Evolutionary conservation across 345 rosid genomes (phyloP).

Genomic region (Anastatica hierochuntica): DNA sequence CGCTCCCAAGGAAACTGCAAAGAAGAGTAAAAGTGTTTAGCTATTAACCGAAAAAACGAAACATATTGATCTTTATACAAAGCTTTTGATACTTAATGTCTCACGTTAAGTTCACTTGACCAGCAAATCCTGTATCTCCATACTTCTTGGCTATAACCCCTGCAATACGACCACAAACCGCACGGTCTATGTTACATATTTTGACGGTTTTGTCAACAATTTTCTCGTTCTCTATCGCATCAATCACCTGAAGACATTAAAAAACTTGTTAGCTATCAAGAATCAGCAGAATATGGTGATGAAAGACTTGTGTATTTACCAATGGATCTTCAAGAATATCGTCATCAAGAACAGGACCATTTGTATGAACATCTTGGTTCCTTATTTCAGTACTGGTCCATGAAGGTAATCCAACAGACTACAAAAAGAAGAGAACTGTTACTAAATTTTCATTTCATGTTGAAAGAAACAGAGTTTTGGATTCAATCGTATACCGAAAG

Average conservation of each 20-base stretch:
- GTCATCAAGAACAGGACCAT: constrained; percentile 83
- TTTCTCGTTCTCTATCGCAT: constrained; percentile 82
- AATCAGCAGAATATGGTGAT: not conserved
- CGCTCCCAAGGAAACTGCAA: constrained; percentile 82
- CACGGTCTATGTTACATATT: constrained; percentile 91
- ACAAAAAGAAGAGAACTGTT: not conserved
- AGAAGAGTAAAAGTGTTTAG: constrained; percentile 9
- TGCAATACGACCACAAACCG: constrained; percentile 88
- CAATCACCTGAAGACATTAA: constrained; percentile 39
- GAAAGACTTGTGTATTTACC: constrained; percentile 36
- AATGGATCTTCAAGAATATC: constrained; percentile 68
- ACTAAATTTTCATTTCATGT: not conserved
- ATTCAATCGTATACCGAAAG: constrained; percentile 38
- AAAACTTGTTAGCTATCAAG: constrained; percentile 4
- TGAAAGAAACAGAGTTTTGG: not conserved
- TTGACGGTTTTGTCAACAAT: constrained; percentile 55
- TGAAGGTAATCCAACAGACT: constrained; percentile 81
- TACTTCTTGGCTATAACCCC: constrained; percentile 89
- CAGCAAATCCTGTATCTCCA: constrained; percentile 98
- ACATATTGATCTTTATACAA: not conserved
- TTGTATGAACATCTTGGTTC: constrained; percentile 78
- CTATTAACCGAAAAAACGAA: constrained; percentile 17
- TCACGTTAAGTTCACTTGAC: constrained; percentile 92
- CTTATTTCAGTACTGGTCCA: constrained; percentile 86
- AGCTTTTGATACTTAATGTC: constrained; percentile 6